These are phyloP conservation scores for Pseudonectria foliicola DNA, from an alignment of 2,329 filamentous ascomycete genomes.

Conservation along the genomic window DNA sequence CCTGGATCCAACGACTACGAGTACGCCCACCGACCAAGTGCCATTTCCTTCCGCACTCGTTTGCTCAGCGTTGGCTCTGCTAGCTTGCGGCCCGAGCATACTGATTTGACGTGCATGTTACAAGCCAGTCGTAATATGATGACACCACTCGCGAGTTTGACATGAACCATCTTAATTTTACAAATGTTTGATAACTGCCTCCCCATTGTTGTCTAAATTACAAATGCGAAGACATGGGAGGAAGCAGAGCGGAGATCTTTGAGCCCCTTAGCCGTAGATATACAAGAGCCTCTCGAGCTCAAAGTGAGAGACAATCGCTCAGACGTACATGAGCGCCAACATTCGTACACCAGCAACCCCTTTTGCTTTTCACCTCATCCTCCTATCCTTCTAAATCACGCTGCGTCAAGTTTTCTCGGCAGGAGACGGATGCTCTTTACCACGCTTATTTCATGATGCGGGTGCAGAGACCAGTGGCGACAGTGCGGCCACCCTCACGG, in stretches of 20 bases:
- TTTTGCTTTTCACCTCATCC: constrained; percentile 8
- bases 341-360: constrained; percentile 18
- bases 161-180: constrained; percentile 14
- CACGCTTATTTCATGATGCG: constrained; percentile 54
- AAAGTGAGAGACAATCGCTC: constrained; percentile 18
- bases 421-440: not conserved
- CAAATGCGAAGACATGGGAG: constrained; percentile 31
- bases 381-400: not conserved
- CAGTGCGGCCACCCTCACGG: constrained; percentile 88
- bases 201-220: constrained; percentile 25
- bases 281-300: constrained; percentile 30
- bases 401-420: constrained; percentile 1
- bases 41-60: too few species aligned
- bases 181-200: constrained; percentile 24
- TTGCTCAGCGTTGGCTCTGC: too few species aligned
- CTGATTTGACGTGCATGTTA: not conserved
- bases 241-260: constrained; percentile 37
- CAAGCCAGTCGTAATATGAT: not conserved
- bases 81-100: too few species aligned
- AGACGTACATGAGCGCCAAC: constrained; percentile 22
- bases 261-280: constrained; percentile 26
- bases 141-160: not conserved
- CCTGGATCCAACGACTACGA: not conserved
- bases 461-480: constrained; percentile 77
- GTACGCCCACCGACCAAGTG: too few species aligned